Evolutionary conservation across 192 early-diverging fungal genomes (phyloP).

Genomic region (Rhizoclosmatium sp.): DNA sequence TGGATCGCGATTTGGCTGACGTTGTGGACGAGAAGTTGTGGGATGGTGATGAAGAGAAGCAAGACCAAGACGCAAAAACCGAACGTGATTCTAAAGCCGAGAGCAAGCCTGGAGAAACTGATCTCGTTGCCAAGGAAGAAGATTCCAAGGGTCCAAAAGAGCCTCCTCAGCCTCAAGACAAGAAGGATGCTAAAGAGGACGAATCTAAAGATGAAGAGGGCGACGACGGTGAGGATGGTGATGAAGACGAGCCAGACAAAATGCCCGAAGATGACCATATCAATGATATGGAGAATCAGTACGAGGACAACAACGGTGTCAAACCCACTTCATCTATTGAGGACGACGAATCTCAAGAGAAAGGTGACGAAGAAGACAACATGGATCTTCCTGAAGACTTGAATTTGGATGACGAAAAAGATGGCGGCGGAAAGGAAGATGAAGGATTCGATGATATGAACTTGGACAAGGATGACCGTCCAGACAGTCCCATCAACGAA

Average conservation of each 20-base stretch:
- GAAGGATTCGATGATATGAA: constrained; percentile 59
- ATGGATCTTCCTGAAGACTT: constrained; percentile 83
- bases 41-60: constrained; percentile 75
- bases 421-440: constrained; percentile 58
- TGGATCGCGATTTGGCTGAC: constrained; percentile 86
- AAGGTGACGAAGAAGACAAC: constrained; percentile 71
- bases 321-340: constrained; percentile 48
- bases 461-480: constrained; percentile 53
- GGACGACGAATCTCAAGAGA: constrained; percentile 39
- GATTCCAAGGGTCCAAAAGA: constrained; percentile 51
- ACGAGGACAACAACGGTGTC: constrained; percentile 58
- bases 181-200: constrained; percentile 54
- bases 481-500: constrained; percentile 46
- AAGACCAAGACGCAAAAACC: constrained; percentile 71
- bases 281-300: constrained; percentile 50
- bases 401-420: constrained; percentile 60
- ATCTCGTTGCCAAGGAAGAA: constrained; percentile 59
- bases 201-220: constrained; percentile 54
- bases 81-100: constrained; percentile 56
- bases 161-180: constrained; percentile 52
- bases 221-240: constrained; percentile 42
- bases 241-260: constrained; percentile 52
- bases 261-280: constrained; percentile 41
- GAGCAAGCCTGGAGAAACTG: constrained; percentile 54
- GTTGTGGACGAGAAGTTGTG: constrained; percentile 98